phyloP scores from a whole-genome alignment of 2,329 filamentous ascomycete species.

The Colletotrichum sp. region DNA sequence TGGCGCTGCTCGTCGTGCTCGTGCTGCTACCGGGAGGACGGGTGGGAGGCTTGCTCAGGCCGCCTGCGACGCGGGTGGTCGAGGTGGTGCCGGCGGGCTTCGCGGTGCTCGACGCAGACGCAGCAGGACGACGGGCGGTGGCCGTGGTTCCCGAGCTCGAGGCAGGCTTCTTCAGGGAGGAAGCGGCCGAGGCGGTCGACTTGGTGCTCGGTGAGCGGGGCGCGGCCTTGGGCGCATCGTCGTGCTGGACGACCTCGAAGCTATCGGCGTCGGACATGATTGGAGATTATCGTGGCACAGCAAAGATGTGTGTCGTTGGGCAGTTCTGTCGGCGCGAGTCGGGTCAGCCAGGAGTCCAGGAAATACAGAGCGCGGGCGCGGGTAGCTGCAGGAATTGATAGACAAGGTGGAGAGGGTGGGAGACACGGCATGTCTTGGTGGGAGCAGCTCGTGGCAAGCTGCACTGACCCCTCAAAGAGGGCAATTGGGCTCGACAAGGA shows the following conservation, averaged over 20 bases:
- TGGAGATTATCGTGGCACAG: constrained; percentile 7
- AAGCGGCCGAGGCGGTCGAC: constrained; percentile 29
- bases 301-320: not conserved
- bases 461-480: not conserved
- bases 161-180: constrained; percentile 38
- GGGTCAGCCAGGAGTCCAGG: not conserved
- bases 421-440: not conserved
- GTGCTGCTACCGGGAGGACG: constrained; percentile 45
- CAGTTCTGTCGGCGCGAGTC: not conserved
- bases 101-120: constrained; percentile 31
- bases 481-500: not conserved
- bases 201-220: constrained; percentile 36
- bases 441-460: not conserved
- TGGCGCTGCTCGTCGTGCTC: constrained; percentile 30
- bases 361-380: not conserved
- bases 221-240: constrained; percentile 38
- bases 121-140: constrained; percentile 36
- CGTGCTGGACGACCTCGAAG: constrained; percentile 47
- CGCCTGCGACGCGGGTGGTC: constrained; percentile 39
- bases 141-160: constrained; percentile 28
- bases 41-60: constrained; percentile 52
- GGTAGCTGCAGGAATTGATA: constrained; percentile 8
- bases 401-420: not conserved
- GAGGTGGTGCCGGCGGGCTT: constrained; percentile 32
- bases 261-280: constrained; percentile 53